A percentile compares a stretch with the other conserved stretches of the same genome.
Conservation (phyloP, 164 flowering plant species). For the Malania oleifera region DNA sequence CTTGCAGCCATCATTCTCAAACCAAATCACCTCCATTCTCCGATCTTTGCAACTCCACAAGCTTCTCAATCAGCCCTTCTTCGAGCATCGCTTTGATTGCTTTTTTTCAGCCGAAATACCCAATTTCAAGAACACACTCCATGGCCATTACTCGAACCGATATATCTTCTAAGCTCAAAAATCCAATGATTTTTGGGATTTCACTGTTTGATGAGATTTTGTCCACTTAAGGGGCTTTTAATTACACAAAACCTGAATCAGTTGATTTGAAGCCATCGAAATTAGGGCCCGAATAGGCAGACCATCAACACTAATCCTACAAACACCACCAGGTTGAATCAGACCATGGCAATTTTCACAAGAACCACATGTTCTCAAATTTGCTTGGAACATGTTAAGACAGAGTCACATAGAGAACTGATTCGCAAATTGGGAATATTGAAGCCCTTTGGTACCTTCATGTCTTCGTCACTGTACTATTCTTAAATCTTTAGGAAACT, state of each 20-base stretch:
- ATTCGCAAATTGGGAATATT: conserved; percentile 19
- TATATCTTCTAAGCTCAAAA: conserved; percentile 13
- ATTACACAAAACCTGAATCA: conserved; percentile 16
- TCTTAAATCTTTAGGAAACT: too few species aligned
- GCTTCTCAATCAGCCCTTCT: conserved; percentile 21
- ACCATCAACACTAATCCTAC: conserved; percentile 29
- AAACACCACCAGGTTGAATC: conserved; percentile 27
- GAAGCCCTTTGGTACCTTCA: too few species aligned
- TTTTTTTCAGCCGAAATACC: conserved; percentile 22
- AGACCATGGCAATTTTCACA: conserved; percentile 12
- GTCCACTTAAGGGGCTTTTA: conserved; percentile 19
- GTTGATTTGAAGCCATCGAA: conserved; percentile 13
- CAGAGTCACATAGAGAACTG: conserved; percentile 5
- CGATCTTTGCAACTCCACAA: conserved; percentile 24
- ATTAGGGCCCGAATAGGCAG: conserved; percentile 12
- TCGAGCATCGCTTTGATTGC: conserved; percentile 19
- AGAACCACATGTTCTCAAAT: conserved; percentile 13
- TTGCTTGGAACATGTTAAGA: conserved; percentile 2
- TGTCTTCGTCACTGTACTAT: too few species aligned
- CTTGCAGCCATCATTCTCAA: not conserved
- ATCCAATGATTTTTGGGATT: conserved; percentile 10
- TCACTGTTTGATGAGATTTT: conserved; percentile 13
- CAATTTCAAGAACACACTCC: conserved; percentile 19
- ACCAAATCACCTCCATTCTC: not conserved
- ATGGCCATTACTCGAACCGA: conserved; percentile 8